Percentiles rank a stretch among this genome's conserved stretches.
Conservation (phyloP, 2,329 filamentous ascomycete genomes). For the Tolypocladium album region DNA sequence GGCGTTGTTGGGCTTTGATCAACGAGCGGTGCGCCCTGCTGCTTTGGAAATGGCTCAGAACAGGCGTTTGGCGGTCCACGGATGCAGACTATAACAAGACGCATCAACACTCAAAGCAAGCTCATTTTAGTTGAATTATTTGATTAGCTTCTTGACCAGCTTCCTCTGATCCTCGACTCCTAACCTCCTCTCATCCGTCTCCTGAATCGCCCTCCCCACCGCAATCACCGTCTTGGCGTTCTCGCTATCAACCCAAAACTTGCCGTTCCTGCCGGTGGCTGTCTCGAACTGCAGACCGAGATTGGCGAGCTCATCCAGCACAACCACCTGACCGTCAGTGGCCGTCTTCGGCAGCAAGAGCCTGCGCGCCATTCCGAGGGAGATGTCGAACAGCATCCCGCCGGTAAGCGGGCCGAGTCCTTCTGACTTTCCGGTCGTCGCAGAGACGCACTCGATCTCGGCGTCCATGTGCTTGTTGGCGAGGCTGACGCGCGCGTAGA, state of each 20-base stretch:
- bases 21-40: neutral
- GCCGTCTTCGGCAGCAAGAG: conserved; percentile 56
- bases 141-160: conserved; percentile 55
- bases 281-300: conserved; percentile 84
- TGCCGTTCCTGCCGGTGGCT: conserved; percentile 85
- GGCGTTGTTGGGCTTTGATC: neutral
- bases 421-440: conserved; percentile 77
- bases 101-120: neutral
- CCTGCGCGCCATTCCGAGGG: conserved; percentile 69
- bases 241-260: conserved; percentile 81
- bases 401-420: conserved; percentile 74
- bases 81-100: neutral
- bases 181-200: conserved; percentile 61
- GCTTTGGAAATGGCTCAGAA: neutral
- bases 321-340: conserved; percentile 53
- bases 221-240: conserved; percentile 61
- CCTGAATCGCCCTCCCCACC: conserved; percentile 67
- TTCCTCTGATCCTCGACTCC: conserved; percentile 58
- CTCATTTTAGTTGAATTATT: conserved; percentile 35
- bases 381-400: conserved; percentile 79
- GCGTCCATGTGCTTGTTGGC: conserved; percentile 77
- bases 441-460: conserved; percentile 82
- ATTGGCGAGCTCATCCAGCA: conserved; percentile 68
- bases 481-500: conserved; percentile 76
- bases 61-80: neutral